These are phyloP conservation scores for Kokia cookei DNA, from an alignment of 441 rosid species.

Conservation along the genomic window DNA sequence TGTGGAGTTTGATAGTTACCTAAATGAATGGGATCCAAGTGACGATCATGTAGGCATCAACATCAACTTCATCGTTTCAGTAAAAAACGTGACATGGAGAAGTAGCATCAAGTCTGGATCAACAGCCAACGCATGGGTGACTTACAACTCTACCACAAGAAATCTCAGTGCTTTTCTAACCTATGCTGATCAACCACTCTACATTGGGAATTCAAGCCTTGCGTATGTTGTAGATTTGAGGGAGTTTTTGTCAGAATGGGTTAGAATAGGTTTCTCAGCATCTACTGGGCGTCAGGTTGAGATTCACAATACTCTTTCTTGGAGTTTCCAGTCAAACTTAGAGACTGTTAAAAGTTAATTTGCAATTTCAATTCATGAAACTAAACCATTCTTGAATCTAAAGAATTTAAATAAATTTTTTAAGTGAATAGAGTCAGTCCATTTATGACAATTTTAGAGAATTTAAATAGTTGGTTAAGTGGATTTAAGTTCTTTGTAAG, in stretches of 20 bases:
- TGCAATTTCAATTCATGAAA: too few relatives aligned
- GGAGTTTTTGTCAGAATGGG: constrained; percentile 22
- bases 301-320: constrained; percentile 30
- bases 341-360: too few relatives aligned
- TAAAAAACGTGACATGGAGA: constrained; percentile 24
- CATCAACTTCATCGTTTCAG: constrained; percentile 36
- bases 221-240: constrained; percentile 30
- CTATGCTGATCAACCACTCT: constrained; percentile 31
- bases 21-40: constrained; percentile 39
- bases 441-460: too few relatives aligned
- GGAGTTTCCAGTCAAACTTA: constrained; percentile 44
- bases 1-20: constrained; percentile 41
- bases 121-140: constrained; percentile 42
- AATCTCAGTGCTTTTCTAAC: constrained; percentile 40
- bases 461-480: too few relatives aligned
- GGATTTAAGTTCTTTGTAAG: too few relatives aligned
- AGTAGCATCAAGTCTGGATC: constrained; percentile 32
- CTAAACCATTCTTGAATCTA: too few relatives aligned
- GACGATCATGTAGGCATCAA: constrained; percentile 43
- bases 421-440: too few relatives aligned
- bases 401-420: too few relatives aligned
- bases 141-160: constrained; percentile 34
- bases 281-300: constrained; percentile 37
- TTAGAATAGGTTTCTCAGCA: constrained; percentile 45
- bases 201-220: constrained; percentile 30